phyloP scores from a whole-genome alignment of 306 rosid species.

The Acacia acuminata region DNA sequence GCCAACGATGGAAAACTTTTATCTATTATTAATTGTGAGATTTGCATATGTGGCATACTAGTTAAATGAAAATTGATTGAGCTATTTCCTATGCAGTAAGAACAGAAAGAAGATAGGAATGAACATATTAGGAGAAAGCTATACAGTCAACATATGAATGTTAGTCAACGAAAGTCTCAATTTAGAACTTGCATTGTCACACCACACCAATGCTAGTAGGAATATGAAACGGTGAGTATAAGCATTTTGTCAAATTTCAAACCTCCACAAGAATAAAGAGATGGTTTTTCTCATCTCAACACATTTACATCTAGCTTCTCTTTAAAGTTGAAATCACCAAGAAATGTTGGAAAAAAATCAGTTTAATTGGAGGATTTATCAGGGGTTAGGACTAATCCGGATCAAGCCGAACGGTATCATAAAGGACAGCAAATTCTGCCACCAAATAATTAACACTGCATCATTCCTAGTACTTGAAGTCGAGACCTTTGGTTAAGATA shows the following conservation, averaged over 20 bases:
- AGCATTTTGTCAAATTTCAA: not conserved
- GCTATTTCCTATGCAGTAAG: slow-evolving; percentile 5
- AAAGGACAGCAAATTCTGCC: too few species aligned
- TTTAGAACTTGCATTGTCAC: not conserved
- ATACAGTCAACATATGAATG: slow-evolving; percentile 7
- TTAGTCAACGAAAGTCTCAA: not conserved
- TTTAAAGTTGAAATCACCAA: not conserved
- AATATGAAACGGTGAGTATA: too few species aligned
- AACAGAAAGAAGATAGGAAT: not conserved
- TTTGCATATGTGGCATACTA: not conserved
- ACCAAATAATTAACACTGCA: too few species aligned
- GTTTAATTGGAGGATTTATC: too few species aligned
- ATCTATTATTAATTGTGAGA: not conserved
- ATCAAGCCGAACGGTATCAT: too few species aligned
- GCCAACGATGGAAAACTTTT: slow-evolving; percentile 1
- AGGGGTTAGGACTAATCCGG: too few species aligned
- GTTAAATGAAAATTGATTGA: not conserved
- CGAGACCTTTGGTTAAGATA: too few species aligned
- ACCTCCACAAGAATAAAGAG: not conserved
- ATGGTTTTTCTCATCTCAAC: not conserved
- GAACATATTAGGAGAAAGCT: not conserved
- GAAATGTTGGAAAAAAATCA: too few species aligned
- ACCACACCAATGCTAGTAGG: not conserved
- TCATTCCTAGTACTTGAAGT: too few species aligned
- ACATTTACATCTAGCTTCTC: not conserved